Evolutionary conservation across 805 yeast genomes (phyloP).

Genomic region (Priceomyces medius): DNA sequence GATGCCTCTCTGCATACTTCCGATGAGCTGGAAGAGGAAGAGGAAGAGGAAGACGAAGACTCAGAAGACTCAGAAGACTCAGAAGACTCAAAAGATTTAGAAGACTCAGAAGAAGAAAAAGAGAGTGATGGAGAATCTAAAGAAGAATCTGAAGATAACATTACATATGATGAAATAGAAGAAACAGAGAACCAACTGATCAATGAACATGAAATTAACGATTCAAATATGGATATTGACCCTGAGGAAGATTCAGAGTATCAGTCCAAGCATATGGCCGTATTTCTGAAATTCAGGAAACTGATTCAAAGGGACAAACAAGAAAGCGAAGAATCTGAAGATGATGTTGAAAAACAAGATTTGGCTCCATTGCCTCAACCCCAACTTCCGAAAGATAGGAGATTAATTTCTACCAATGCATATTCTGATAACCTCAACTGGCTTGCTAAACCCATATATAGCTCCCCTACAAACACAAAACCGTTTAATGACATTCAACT

Average conservation of each 20-base stretch:
- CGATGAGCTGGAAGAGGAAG: constrained; percentile 5
- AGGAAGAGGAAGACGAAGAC: constrained; percentile 7
- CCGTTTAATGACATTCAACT: constrained; percentile 53
- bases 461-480: constrained; percentile 44
- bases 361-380: constrained; percentile 88
- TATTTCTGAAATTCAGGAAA: constrained; percentile 52
- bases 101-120: constrained; percentile 10
- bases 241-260: constrained; percentile 9
- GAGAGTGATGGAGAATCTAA: constrained; percentile 10
- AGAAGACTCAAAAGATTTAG: constrained; percentile 13
- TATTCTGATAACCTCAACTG: constrained; percentile 50
- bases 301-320: constrained; percentile 14
- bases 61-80: constrained; percentile 14
- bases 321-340: constrained; percentile 17
- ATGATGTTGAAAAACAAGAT: constrained; percentile 21
- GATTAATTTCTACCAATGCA: constrained; percentile 26
- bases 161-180: not conserved
- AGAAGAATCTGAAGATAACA: not conserved
- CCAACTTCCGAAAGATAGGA: constrained; percentile 53
- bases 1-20: constrained; percentile 3
- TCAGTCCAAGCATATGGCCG: constrained; percentile 45
- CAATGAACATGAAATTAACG: not conserved
- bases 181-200: not conserved
- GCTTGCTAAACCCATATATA: constrained; percentile 64
- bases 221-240: not conserved